Evolutionary conservation across 768 basidiomycete genomes (phyloP), one percentile per base, ranked within the genome.

Genomic region (Gautieria morchelliformis): DNA sequence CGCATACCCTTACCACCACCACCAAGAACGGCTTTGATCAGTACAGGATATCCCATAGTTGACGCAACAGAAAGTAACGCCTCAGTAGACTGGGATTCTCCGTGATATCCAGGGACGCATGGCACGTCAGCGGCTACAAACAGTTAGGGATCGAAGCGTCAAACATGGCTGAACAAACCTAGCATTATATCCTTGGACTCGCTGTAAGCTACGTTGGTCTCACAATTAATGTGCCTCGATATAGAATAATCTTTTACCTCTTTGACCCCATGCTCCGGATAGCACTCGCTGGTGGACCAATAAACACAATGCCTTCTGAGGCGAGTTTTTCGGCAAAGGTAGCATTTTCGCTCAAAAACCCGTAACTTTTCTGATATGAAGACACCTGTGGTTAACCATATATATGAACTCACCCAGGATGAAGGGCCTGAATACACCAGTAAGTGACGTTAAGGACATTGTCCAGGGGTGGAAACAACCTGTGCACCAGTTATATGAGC

Each of bases 1-100:
- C 92, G 85, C 93, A 96, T 96, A 44, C 93, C 93, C 68, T 96
- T 96, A 1, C 93, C 94, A 6, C 93, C 93, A 17, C 93, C 94
- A 24, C 94, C 93, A 62, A 94, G 87, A 47, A 93, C 86, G n/a
- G 93, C 94, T 67, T 97, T 97, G 71, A 97, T 96, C 30, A 97
- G 74, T 2, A 95, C 88, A 27, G 93, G 93, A 65, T 89, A 95
- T 11, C 88, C 90, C 32, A 93, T 90, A 58, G 80, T 72, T 64
- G 81, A 72, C 0, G 93, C 85, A 65, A 87, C 77, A n/a, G 71
- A 62, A 49, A 78, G 81, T 22, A 96, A 78, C 60, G 82, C 78
- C n/a, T 76, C 67, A 1, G 83, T 81, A 60, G 87, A 81, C 72
- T 96, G 93, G 44, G 89, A 81, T 4, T 77, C 69, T 24, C 90